Conservation (phyloP, 2,329 filamentous ascomycete genomes). For the Colletotrichum liriopes region DNA sequence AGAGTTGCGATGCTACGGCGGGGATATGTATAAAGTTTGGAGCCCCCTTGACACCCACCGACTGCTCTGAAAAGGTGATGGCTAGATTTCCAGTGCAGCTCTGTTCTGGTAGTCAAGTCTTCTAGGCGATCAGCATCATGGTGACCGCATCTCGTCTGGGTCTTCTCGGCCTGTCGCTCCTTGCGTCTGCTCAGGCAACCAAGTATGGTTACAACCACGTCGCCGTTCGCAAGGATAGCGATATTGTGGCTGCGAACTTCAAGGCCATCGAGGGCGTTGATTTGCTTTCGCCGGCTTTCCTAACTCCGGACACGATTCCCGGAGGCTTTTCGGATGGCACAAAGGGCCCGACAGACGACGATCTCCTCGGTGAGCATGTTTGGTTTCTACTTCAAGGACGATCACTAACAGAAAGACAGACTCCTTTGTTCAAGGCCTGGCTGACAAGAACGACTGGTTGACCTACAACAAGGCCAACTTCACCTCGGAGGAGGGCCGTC, state of each 20-base stretch:
- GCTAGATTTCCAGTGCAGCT: neutral
- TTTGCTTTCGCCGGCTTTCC: conserved; percentile 49
- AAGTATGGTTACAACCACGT: conserved; percentile 43
- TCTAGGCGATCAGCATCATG: conserved; percentile 17
- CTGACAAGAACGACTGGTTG: conserved; percentile 47
- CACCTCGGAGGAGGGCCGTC: conserved; percentile 46
- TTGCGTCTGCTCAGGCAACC: conserved; percentile 32
- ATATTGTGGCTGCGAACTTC: conserved; percentile 38
- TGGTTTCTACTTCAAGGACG: no score
- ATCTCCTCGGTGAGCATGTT: conserved; percentile 25
- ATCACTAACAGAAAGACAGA: conserved; percentile 29
- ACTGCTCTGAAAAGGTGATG: neutral
- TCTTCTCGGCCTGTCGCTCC: conserved; percentile 36
- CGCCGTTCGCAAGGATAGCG: conserved; percentile 36
- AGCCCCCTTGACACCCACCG: neutral
- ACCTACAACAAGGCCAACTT: conserved; percentile 46
- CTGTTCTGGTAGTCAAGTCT: neutral
- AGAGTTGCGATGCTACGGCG: neutral
- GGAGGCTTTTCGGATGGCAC: conserved; percentile 49
- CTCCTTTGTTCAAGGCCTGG: conserved; percentile 45
- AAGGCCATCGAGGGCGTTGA: conserved; percentile 43
- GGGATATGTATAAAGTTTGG: neutral
- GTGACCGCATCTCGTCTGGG: conserved; percentile 24
- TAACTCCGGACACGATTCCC: conserved; percentile 45
- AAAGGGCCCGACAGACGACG: conserved; percentile 48